Evolutionary conservation across 495 filamentous ascomycete genomes (phyloP).

Genomic region (Recurvomyces mirabilis): DNA sequence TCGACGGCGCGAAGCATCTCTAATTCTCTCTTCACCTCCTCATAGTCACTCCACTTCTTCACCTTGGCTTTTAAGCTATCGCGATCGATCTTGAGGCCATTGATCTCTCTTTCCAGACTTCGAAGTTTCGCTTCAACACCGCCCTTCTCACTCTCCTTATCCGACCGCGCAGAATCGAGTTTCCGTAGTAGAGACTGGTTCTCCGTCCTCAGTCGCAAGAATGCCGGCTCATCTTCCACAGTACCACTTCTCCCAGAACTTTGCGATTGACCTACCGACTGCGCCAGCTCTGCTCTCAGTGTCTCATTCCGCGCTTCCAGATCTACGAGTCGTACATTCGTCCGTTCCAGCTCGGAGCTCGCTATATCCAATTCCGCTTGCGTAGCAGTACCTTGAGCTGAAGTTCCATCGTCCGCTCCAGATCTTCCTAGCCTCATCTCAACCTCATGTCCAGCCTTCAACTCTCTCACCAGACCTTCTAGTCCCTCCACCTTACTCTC

Average conservation of each 20-base stretch:
- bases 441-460: conserved; percentile 96
- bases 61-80: conserved; percentile 65
- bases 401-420: conserved; percentile 46
- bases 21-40: conserved; percentile 87
- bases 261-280: conserved; percentile 65
- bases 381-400: conserved; percentile 48
- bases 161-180: conserved; percentile 67
- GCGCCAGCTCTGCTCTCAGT: conserved; percentile 76
- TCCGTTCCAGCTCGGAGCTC: conserved; percentile 79
- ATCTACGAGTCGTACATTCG: conserved; percentile 75
- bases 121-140: conserved; percentile 61
- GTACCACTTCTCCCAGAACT: conserved; percentile 36
- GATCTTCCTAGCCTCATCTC: conserved; percentile 72
- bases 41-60: conserved; percentile 85
- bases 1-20: conserved; percentile 97
- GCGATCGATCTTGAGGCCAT: conserved; percentile 53
- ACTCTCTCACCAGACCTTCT: conserved; percentile 80
- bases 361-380: conserved; percentile 91
- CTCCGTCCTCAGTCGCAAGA: conserved; percentile 76
- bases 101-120: conserved; percentile 60
- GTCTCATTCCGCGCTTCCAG: conserved; percentile 93
- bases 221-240: conserved; percentile 75
- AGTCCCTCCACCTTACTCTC: conserved; percentile 93
- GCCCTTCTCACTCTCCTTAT: conserved; percentile 67
- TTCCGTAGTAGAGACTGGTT: conserved; percentile 83